phyloP scores from a whole-genome alignment of 306 rosid genomes.

The Cajanus cajan region DNA sequence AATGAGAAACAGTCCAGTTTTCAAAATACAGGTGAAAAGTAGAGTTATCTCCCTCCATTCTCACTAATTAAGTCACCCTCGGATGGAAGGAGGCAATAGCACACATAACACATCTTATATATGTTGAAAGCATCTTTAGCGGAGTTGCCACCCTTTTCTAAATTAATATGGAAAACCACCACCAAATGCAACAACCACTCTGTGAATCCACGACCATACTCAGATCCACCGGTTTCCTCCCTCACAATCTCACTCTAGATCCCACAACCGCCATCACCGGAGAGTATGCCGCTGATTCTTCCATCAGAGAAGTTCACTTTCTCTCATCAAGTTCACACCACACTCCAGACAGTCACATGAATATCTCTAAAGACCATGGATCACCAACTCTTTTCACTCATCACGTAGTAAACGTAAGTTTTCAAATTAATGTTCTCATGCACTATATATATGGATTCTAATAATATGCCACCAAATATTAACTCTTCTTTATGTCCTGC shows the following conservation, averaged over 20 bases:
- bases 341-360: too few relatives aligned
- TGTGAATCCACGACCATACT: slow-evolving; percentile 34
- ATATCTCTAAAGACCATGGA: not conserved
- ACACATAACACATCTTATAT: too few relatives aligned
- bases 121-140: slow-evolving; percentile 6
- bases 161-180: slow-evolving; percentile 22
- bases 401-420: slow-evolving; percentile 26
- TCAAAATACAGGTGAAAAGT: too few relatives aligned
- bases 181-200: slow-evolving; percentile 7
- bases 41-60: too few relatives aligned
- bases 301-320: slow-evolving; percentile 38
- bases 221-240: slow-evolving; percentile 2
- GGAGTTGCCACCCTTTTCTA: not conserved
- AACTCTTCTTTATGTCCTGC: not conserved
- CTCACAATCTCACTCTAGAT: not conserved
- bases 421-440: not conserved
- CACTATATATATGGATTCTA: not conserved
- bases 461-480: not conserved
- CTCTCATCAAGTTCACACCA: slow-evolving; percentile 13
- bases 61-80: too few relatives aligned
- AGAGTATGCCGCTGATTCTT: not conserved
- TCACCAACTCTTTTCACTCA: not conserved
- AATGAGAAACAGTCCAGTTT: too few relatives aligned
- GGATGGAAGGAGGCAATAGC: too few relatives aligned
- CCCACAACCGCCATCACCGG: not conserved